Evolutionary conservation across 768 basidiomycete species (phyloP), one percentile per base, ranked within the genome.

Genomic region (Nidularia pulvinata): DNA sequence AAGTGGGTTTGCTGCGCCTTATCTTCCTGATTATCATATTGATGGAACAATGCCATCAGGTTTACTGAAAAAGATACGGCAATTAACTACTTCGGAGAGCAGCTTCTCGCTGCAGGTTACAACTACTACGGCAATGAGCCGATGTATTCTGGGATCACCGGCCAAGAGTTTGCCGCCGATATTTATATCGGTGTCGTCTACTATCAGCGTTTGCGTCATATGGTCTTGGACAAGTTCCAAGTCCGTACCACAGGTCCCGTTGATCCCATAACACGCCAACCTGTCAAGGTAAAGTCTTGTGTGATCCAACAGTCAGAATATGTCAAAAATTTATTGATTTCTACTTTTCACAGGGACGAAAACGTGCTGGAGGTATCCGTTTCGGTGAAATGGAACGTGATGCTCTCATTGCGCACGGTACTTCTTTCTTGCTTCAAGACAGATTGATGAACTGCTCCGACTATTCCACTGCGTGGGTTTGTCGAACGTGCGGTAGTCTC

Each of bases 351-450:
- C 48, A 93, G 95, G 97, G 97, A 53, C 91, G 97, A 56, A 98
- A 98, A 83, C 91, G 95, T 51, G 93, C 92, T 44, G 97, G 97
- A 62, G 97, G 97, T 64, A 99, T 99, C 65, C 95, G 97, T 52
- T 98, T 99, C 67, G 97, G 97, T 62, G 97, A 99, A 76, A 99
- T 99, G 97, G 97, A 99, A 71, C 91, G 97, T 50, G 97, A 99
- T 67, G 97, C 97, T 9, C 82, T 99, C 49, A 95, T 99, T 60
- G 97, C 97, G 3, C 97, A 99, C 70, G 97, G 97, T 45, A 97
- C 97, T 11, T 95, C 95, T 1, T 99, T 97, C 87, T 80, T 99
- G 39, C 84, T 99, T 22, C 97, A 99, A 77, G 97, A 99, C 73
- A 82, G 97, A 53, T 75, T 99, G 66, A 98, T 99, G 97, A 99